Evolutionary conservation across 148 eudicot genomes (phyloP), one percentile per base, ranked within the genome.

Genomic region (Vaccinium corymbosum): DNA sequence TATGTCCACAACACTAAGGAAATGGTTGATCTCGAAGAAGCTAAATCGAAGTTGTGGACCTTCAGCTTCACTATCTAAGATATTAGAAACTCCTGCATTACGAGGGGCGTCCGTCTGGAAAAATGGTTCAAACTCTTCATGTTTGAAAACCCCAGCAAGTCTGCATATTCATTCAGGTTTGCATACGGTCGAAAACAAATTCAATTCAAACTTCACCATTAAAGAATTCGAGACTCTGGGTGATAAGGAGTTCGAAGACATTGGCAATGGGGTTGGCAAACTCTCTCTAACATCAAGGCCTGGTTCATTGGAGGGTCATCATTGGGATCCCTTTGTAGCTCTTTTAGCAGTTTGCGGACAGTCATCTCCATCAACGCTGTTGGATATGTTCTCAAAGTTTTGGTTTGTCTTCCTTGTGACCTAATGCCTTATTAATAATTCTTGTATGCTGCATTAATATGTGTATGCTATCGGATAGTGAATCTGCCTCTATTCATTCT

Each of bases 311-410:
- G 92, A 87, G 57, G 87, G 83, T 76, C 88, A 86, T 57, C 70
- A 84, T 8, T 87, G 86, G 89, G 91, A 92, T 84, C 90, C 98
- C 15, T 89, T 92, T 84, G 84, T 66, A 27, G 92, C 91, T 61
- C 88, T 97, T 29, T 85, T 95, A 68, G 88, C 85, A 81, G 94
- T 93, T 85, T 94, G 98, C 82, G 93, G 89, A 82, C 98, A 95
- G 86, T 89, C 93, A 81, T 84, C 88, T 70, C 97, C 99, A 38
- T 87, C 87, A 50, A 89, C 87, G 76, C 83, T 97, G 53, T 46
- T 86, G 59, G 96, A 93, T 76, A 92, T 95, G 25, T 88, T 97
- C 86, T 85, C 88, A 29, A 90, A 82, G 75, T 90, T 92, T 84
- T 93, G 99, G 99, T 97, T 83, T 79, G 98, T 93, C 57, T 49